These are phyloP conservation scores for Umbilicaria muhlenbergii DNA, from an alignment of 495 filamentous ascomycete genomes.

Conservation along the genomic window DNA sequence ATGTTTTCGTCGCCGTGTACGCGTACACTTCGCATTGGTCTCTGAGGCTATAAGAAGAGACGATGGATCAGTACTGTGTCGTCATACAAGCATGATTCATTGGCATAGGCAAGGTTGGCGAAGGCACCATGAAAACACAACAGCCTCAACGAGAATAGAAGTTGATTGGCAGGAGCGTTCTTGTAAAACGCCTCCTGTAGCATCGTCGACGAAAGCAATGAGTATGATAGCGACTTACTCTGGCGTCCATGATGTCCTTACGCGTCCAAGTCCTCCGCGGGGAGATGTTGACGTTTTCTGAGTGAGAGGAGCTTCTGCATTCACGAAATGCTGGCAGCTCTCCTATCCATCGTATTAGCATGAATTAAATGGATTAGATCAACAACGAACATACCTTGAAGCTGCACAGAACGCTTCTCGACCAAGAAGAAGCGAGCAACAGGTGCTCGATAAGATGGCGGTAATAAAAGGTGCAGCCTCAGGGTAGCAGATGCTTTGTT, in stretches of 20 bases:
- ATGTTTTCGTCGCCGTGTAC: conserved; percentile 64
- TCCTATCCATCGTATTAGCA: too few relatives aligned
- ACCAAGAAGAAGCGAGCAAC: not conserved
- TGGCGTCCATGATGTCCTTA: conserved; percentile 21
- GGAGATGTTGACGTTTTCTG: not conserved
- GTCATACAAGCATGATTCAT: too few relatives aligned
- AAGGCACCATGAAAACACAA: too few relatives aligned
- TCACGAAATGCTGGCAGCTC: too few relatives aligned
- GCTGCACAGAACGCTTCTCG: not conserved
- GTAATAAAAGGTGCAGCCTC: not conserved
- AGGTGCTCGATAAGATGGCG: not conserved
- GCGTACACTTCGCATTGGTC: conserved; percentile 43
- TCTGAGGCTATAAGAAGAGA: conserved; percentile 46
- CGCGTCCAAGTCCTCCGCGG: conserved; percentile 4
- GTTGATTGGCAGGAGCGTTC: too few relatives aligned
- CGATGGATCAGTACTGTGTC: conserved; percentile 6
- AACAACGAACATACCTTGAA: not conserved
- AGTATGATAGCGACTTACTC: conserved; percentile 14
- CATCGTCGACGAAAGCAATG: too few relatives aligned
- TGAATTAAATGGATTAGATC: too few relatives aligned
- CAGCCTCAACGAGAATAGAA: too few relatives aligned
- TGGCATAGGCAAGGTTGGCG: too few relatives aligned
- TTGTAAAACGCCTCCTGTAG: too few relatives aligned
- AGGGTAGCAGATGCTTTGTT: conserved; percentile 3
- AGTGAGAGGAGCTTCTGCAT: not conserved